Conservation (phyloP, 169 alveolate species). For the Plasmodium inui region DNA sequence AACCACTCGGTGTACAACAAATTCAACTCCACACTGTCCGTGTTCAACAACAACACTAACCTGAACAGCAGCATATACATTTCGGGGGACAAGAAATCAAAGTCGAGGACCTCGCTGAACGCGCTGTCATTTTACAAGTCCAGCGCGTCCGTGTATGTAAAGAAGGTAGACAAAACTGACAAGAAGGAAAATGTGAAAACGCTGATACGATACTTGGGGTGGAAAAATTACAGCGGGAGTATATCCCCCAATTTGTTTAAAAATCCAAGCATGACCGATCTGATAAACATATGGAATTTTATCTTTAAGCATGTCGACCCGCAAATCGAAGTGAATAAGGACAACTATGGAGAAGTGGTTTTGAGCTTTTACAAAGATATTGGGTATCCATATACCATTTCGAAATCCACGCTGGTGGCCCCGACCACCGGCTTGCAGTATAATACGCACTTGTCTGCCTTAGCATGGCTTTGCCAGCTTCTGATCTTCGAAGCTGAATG, state of each 20-base stretch:
- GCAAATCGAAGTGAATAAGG: constrained; percentile 70
- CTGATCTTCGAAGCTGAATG: constrained; percentile 85
- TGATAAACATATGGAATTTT: constrained; percentile 75
- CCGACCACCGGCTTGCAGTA: constrained; percentile 88
- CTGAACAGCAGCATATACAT: constrained; percentile 57
- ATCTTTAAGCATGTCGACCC: constrained; percentile 75
- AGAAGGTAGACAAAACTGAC: constrained; percentile 65
- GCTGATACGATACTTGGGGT: constrained; percentile 73
- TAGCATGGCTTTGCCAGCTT: constrained; percentile 87
- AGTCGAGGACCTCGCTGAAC: constrained; percentile 61
- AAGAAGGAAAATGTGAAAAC: constrained; percentile 74
- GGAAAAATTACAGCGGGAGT: constrained; percentile 73
- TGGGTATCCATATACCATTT: constrained; percentile 86
- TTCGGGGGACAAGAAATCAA: constrained; percentile 61
- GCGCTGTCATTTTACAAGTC: constrained; percentile 64
- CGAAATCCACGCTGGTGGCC: constrained; percentile 85
- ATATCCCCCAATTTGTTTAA: constrained; percentile 71
- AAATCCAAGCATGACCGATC: constrained; percentile 75
- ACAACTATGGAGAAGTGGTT: constrained; percentile 75
- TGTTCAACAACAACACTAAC: constrained; percentile 41
- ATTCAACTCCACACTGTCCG: constrained; percentile 60
- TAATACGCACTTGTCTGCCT: constrained; percentile 86
- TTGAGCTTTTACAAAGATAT: constrained; percentile 80
- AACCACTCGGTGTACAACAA: constrained; percentile 75
- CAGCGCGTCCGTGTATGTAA: constrained; percentile 71